Evolutionary conservation across 345 rosid species (phyloP).

Genomic region (Murraya paniculata): DNA sequence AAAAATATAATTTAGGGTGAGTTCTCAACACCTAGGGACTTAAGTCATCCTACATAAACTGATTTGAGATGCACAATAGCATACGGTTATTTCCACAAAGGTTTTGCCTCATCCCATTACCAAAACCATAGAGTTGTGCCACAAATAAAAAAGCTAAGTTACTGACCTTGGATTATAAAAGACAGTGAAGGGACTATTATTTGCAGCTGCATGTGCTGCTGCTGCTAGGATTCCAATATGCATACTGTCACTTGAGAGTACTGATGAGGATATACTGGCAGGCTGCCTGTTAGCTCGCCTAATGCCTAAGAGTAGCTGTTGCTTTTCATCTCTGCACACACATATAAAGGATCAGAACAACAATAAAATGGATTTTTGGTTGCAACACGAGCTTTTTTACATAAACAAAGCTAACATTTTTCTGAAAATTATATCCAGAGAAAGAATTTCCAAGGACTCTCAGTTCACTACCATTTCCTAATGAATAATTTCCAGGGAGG

Average conservation of each 20-base stretch:
- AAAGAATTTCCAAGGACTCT: slow-evolving; percentile 2
- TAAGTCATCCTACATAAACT: background rate
- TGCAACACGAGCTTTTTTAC: background rate
- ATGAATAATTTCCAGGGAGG: slow-evolving; percentile 34
- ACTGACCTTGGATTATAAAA: slow-evolving; percentile 82
- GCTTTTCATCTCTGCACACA: slow-evolving; percentile 76
- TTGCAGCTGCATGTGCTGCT: slow-evolving; percentile 98
- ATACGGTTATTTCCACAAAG: background rate
- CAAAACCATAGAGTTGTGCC: background rate
- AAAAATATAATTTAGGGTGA: background rate
- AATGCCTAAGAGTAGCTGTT: slow-evolving; percentile 77
- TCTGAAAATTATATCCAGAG: background rate
- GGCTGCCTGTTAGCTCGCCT: slow-evolving; percentile 86
- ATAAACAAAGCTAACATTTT: background rate
- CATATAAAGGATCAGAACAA: background rate
- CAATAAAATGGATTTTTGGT: background rate
- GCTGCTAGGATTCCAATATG: slow-evolving; percentile 96
- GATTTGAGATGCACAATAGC: background rate
- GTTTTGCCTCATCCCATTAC: background rate
- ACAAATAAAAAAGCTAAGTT: background rate
- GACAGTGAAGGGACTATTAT: slow-evolving; percentile 84
- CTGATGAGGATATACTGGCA: slow-evolving; percentile 78
- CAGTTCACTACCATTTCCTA: slow-evolving; percentile 39
- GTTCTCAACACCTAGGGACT: background rate
- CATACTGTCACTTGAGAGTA: slow-evolving; percentile 96